Evolutionary conservation across 2,329 filamentous ascomycete genomes (phyloP).

Genomic region (Corynespora cassiicola): DNA sequence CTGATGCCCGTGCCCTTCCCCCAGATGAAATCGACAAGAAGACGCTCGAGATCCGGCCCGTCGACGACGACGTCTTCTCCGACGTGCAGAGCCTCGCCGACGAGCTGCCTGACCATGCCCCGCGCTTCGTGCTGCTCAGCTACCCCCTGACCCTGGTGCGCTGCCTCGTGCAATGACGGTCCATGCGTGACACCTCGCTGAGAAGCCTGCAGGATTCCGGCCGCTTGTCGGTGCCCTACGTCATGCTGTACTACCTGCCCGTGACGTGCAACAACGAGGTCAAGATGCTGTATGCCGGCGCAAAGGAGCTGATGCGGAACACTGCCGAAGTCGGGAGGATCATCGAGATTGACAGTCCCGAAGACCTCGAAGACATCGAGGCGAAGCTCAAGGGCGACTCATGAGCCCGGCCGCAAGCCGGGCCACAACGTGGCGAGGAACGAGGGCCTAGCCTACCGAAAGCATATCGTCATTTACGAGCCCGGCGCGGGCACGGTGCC

Average conservation of each 20-base stretch:
- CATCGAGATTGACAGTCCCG: constrained; percentile 80
- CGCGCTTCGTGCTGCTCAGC: constrained; percentile 87
- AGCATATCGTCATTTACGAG: too few relatives aligned
- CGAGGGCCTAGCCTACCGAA: too few relatives aligned
- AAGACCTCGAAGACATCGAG: constrained; percentile 85
- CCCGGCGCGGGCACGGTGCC: too few relatives aligned
- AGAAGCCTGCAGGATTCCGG: constrained; percentile 71
- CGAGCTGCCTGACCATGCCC: constrained; percentile 90
- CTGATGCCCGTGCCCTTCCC: constrained; percentile 37
- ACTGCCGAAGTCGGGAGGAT: constrained; percentile 89
- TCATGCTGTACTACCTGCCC: constrained; percentile 93
- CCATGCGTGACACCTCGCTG: constrained; percentile 10
- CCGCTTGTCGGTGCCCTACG: constrained; percentile 87
- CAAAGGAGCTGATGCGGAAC: constrained; percentile 94
- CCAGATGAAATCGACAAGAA: constrained; percentile 89
- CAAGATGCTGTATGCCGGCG: constrained; percentile 93
- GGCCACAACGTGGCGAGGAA: too few relatives aligned
- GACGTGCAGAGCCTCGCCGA: constrained; percentile 82
- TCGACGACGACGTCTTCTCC: constrained; percentile 82
- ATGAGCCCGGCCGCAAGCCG: too few relatives aligned
- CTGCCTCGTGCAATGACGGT: constrained; percentile 11
- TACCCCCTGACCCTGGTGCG: constrained; percentile 86
- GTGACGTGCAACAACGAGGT: constrained; percentile 86
- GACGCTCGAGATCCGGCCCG: constrained; percentile 86
- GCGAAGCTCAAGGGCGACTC: constrained; percentile 60